These are phyloP conservation scores for Aureobasidium mangrovei DNA, from an alignment of 2,329 filamentous ascomycete species.

Conservation along the genomic window DNA sequence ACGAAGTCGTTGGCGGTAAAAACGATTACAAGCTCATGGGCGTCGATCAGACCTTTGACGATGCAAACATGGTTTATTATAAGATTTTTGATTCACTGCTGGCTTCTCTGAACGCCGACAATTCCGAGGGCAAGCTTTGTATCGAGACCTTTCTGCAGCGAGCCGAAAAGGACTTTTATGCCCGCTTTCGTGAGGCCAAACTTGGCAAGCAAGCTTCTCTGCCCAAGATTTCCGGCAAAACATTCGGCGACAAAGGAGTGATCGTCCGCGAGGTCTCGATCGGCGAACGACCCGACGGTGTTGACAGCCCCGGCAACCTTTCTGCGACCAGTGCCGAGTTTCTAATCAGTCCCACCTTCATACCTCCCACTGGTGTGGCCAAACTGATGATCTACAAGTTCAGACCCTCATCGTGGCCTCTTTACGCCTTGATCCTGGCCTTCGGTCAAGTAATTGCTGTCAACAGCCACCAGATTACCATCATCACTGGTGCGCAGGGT, in stretches of 20 bases:
- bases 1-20: slow-evolving; percentile 53
- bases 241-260: slow-evolving; percentile 34
- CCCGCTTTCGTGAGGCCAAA: slow-evolving; percentile 48
- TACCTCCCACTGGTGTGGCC: slow-evolving; percentile 46
- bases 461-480: slow-evolving; percentile 59
- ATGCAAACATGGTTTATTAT: slow-evolving; percentile 53
- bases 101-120: slow-evolving; percentile 45
- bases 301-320: not conserved
- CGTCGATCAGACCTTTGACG: slow-evolving; percentile 59
- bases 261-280: slow-evolving; percentile 32
- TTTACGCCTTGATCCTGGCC: slow-evolving; percentile 54
- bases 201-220: slow-evolving; percentile 40
- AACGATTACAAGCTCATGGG: slow-evolving; percentile 55
- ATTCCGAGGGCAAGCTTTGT: slow-evolving; percentile 50
- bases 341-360: slow-evolving; percentile 47
- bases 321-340: slow-evolving; percentile 36
- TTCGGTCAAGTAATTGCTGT: slow-evolving; percentile 55
- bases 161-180: slow-evolving; percentile 60
- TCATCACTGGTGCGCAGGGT: slow-evolving; percentile 54
- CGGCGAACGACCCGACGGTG: not conserved
- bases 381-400: slow-evolving; percentile 48
- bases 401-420: slow-evolving; percentile 43
- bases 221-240: slow-evolving; percentile 23
- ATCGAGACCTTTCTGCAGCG: slow-evolving; percentile 57
- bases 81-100: slow-evolving; percentile 50